Conservation (phyloP, 2,329 filamentous ascomycete genomes). For the Helminthosporium solani region DNA sequence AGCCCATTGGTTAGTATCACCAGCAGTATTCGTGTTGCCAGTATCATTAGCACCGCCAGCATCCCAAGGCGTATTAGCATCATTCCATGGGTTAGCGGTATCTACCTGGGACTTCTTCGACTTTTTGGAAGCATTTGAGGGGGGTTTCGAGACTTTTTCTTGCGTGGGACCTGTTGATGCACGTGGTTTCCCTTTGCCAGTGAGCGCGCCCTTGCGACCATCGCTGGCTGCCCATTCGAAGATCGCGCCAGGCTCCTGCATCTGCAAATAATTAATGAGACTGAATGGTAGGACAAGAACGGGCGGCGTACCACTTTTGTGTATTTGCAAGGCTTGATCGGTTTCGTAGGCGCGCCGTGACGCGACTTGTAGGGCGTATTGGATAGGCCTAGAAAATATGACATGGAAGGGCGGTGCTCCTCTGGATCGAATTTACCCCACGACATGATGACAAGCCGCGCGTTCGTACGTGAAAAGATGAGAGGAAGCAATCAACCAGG, state of each 20-base stretch:
- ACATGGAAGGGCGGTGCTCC: slow-evolving; percentile 23
- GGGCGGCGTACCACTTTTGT: slow-evolving; percentile 13
- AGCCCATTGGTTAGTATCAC: background rate
- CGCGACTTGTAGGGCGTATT: slow-evolving; percentile 32
- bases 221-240: slow-evolving; percentile 38
- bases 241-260: slow-evolving; percentile 24
- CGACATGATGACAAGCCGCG: background rate
- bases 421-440: slow-evolving; percentile 12
- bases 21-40: no score
- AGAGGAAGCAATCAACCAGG: no score
- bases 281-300: background rate
- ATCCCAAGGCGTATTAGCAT: no score
- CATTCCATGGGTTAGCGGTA: background rate
- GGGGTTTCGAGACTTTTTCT: background rate
- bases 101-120: background rate
- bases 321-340: slow-evolving; percentile 4
- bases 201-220: slow-evolving; percentile 32
- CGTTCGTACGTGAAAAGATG: no score
- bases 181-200: slow-evolving; percentile 15
- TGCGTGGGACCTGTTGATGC: background rate
- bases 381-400: slow-evolving; percentile 32
- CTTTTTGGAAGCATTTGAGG: background rate
- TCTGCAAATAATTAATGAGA: slow-evolving; percentile 13
- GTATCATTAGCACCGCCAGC: no score
- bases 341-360: slow-evolving; percentile 11